A percentile compares a stretch with the other conserved stretches of the same genome.
Evolutionary conservation across 2,329 filamentous ascomycete species (phyloP).

Genomic region (Metarhizium guizhouense): DNA sequence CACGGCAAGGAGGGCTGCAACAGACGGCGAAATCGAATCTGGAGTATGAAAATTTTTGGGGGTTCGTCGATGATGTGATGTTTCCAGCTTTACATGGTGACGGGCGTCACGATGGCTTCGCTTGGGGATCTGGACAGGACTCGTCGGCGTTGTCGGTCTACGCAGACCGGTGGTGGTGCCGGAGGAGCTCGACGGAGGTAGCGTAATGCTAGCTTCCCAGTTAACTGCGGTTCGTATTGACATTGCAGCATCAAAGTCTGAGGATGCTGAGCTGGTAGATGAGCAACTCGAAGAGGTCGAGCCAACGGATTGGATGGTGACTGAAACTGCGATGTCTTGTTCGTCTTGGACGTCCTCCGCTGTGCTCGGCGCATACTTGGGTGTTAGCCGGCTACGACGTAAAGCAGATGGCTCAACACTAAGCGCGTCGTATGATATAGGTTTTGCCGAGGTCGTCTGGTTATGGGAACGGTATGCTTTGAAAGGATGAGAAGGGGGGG

Average conservation of each 20-base stretch:
- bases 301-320: background rate
- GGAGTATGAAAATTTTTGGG: slow-evolving; percentile 38
- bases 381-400: background rate
- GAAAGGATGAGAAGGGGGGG: background rate
- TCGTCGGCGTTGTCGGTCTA: slow-evolving; percentile 29
- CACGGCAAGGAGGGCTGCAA: slow-evolving; percentile 52
- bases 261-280: slow-evolving; percentile 5
- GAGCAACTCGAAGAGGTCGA: slow-evolving; percentile 2
- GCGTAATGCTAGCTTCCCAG: slow-evolving; percentile 14
- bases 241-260: slow-evolving; percentile 22
- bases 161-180: slow-evolving; percentile 18
- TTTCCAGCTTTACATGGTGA: slow-evolving; percentile 27
- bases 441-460: background rate
- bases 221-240: slow-evolving; percentile 23
- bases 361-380: slow-evolving; percentile 5
- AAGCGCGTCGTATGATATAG: background rate
- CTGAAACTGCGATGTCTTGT: background rate
- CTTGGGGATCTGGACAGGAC: slow-evolving; percentile 46
- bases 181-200: slow-evolving; percentile 19
- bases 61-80: slow-evolving; percentile 25
- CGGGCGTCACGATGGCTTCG: slow-evolving; percentile 29
- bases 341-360: background rate
- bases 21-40: slow-evolving; percentile 47
- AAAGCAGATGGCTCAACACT: background rate
- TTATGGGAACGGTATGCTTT: background rate